Percentiles rank a stretch among this genome's conserved stretches.
Evolutionary conservation across 805 yeast species (phyloP).

Genomic region (Wilhelminamyces savonicus): DNA sequence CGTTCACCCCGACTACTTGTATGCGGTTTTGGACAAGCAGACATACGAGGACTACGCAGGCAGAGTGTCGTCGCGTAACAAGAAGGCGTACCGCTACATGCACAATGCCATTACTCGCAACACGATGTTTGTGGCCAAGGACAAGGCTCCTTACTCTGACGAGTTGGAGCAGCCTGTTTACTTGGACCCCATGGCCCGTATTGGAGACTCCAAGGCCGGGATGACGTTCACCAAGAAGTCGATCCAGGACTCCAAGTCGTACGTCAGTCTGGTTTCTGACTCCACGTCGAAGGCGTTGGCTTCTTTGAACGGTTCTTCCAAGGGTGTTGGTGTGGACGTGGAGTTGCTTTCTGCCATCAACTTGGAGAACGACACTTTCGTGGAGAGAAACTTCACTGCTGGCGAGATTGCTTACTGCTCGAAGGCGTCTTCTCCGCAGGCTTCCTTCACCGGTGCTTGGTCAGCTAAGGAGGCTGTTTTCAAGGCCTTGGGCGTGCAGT

Average conservation of each 20-base stretch:
- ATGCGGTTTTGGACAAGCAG: slow-evolving; percentile 66
- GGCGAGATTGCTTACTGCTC: slow-evolving; percentile 75
- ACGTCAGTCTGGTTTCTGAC: slow-evolving; percentile 41
- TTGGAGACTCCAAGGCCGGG: slow-evolving; percentile 35
- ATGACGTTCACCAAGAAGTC: slow-evolving; percentile 44
- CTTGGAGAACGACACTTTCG: slow-evolving; percentile 81
- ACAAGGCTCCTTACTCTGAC: slow-evolving; percentile 84
- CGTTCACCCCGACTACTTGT: slow-evolving; percentile 90
- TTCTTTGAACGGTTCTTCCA: slow-evolving; percentile 48
- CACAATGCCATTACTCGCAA: slow-evolving; percentile 91
- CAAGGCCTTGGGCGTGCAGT: slow-evolving; percentile 84
- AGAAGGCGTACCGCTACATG: slow-evolving; percentile 88
- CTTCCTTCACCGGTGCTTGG: slow-evolving; percentile 97
- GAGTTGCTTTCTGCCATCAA: slow-evolving; percentile 81
- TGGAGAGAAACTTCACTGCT: slow-evolving; percentile 86
- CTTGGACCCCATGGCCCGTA: slow-evolving; percentile 92
- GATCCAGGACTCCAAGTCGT: slow-evolving; percentile 41
- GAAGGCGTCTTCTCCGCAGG: slow-evolving; percentile 68
- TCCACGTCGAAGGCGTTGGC: slow-evolving; percentile 61
- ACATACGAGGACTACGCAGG: slow-evolving; percentile 65
- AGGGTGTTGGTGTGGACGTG: slow-evolving; percentile 94
- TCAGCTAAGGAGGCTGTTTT: slow-evolving; percentile 99
- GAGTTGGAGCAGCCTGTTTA: slow-evolving; percentile 87
- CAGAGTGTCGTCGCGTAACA: slow-evolving; percentile 76
- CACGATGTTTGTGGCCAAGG: slow-evolving; percentile 89